These are phyloP conservation scores for Flaveria ramosissima DNA, from an alignment of 129 eudicot genomes.

Conservation along the genomic window DNA sequence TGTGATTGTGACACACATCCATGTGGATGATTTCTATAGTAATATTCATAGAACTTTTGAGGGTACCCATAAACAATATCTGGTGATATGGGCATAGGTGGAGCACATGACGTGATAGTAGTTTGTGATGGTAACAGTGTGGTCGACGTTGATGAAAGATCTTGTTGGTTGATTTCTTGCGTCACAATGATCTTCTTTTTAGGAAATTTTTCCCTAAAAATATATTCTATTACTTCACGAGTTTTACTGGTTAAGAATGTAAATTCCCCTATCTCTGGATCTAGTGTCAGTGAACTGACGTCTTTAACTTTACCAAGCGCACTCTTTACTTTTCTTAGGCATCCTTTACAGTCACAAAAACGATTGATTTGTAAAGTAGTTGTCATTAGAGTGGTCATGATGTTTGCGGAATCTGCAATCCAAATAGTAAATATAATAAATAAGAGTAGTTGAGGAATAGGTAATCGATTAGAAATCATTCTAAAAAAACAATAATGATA, in stretches of 20 bases:
- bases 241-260: background rate
- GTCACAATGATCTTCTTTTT: background rate
- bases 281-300: too few relatives aligned
- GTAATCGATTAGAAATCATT: too few relatives aligned
- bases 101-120: background rate
- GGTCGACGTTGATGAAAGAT: background rate
- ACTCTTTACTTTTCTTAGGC: too few relatives aligned
- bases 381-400: too few relatives aligned
- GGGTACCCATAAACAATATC: conserved; percentile 31
- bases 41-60: conserved; percentile 6
- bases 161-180: background rate
- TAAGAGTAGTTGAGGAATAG: too few relatives aligned
- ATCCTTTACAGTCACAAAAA: too few relatives aligned
- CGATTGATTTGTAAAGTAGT: too few relatives aligned
- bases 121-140: background rate
- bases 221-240: background rate
- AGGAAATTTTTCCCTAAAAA: background rate
- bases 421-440: too few relatives aligned
- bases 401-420: too few relatives aligned
- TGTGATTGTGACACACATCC: background rate
- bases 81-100: background rate
- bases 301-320: too few relatives aligned
- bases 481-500: too few relatives aligned
- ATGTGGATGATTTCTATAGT: conserved; percentile 3
- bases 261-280: too few relatives aligned